Base-by-base conservation (phyloP, 352 stramenopile genomes). In the Phytophthora pistaciae region DNA sequence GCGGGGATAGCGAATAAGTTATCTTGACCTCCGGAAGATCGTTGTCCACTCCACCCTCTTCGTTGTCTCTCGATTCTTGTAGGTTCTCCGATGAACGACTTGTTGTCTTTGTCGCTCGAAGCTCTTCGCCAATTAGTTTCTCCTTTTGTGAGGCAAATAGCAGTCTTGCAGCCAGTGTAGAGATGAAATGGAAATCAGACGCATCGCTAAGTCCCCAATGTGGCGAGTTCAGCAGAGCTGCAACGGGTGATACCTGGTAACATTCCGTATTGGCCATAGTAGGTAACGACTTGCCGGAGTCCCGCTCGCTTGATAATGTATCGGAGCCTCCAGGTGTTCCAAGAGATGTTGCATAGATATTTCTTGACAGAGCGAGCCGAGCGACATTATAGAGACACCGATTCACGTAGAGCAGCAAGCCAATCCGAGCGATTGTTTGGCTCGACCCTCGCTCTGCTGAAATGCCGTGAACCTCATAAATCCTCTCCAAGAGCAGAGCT, bases 121-220 rank as follows among this genome's bases (percentile, higher is more conserved):
- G 42, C 8, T 74, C 62, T 64, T 80, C 69, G 10, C 63, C 44
- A 29, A 87, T 68, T 3, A 88, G 56, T 46, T 59, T 69, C 13
- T 81, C 60, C 40, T 87, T 88, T 52, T 88, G 81, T n/a, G 70
- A 61, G 16, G 44, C 69, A 38, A 87, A 87, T 0, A 88, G 65
- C 42, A 84, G 27, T 25, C 42, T 23, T 25, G 40, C 23, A 6
- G 66, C 66, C 13, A 83, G n/a, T 1, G 23, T 4, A 10, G 57
- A 27, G 13, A 83, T 56, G 13, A 29, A 18, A 16, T 25, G 38
- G 33, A 83, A 77, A 8, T 38, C 29, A n/a, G 68, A 78, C 1
- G 60, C 66, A 48, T 84, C 72, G 0, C 62, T 33, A 21, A 57
- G 16, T 18, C 33, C 42, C 77, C 72, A 85, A 58, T 72, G 38